A percentile compares a stretch with the other conserved stretches of the same genome.
These are phyloP conservation scores for Juncus inflexus DNA, from an alignment of 176 grass and related monocot genomes.

Conservation along the genomic window DNA sequence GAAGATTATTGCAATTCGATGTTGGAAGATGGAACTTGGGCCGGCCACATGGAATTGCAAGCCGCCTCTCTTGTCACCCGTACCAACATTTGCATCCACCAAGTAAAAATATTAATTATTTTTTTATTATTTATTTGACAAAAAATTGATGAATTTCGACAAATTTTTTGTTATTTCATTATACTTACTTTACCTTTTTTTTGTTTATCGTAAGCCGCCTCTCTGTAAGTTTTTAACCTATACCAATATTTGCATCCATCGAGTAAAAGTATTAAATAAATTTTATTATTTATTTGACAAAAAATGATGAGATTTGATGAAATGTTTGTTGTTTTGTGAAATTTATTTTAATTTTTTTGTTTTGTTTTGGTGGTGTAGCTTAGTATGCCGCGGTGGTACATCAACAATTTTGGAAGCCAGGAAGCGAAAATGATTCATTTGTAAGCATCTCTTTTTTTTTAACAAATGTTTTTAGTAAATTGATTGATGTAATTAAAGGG, in stretches of 20 bases:
- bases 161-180: background rate
- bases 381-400: slow-evolving; percentile 80
- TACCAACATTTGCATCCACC: slow-evolving; percentile 93
- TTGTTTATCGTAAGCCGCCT: background rate
- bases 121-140: background rate
- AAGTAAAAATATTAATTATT: slow-evolving; percentile 34
- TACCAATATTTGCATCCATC: no score
- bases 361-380: slow-evolving; percentile 47
- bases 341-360: background rate
- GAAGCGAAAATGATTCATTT: slow-evolving; percentile 87
- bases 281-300: no score
- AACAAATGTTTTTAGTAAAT: background rate
- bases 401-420: slow-evolving; percentile 67
- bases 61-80: slow-evolving; percentile 73
- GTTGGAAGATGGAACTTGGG: slow-evolving; percentile 87
- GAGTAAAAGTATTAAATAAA: no score
- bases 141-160: background rate
- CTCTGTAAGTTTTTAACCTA: no score
- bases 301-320: no score
- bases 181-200: background rate
- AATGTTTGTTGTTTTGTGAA: no score
- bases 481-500: slow-evolving; percentile 2
- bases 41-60: slow-evolving; percentile 93
- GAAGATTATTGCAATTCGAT: slow-evolving; percentile 81
- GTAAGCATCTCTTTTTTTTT: slow-evolving; percentile 47